These are phyloP conservation scores for Panaeolus papilionaceus DNA, from an alignment of 768 basidiomycete species.

Conservation along the genomic window DNA sequence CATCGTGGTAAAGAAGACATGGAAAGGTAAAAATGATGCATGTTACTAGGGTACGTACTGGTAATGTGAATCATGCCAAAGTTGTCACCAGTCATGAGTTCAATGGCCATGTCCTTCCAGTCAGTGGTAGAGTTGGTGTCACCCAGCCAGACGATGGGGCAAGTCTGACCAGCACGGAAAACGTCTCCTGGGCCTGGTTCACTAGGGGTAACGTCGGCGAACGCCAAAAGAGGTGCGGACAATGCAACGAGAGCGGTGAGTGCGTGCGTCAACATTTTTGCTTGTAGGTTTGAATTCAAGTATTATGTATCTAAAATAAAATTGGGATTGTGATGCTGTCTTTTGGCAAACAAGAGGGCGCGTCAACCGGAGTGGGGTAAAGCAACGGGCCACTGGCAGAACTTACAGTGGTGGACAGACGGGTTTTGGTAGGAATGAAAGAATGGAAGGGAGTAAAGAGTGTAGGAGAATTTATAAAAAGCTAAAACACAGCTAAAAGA, in stretches of 20 bases:
- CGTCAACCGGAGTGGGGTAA: not conserved
- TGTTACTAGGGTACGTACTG: slow-evolving; percentile 48
- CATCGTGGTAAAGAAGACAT: slow-evolving; percentile 5
- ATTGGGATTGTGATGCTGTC: not conserved
- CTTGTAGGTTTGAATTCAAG: not conserved
- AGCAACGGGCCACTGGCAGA: not conserved
- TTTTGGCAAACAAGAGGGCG: not conserved
- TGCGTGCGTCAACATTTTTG: slow-evolving; percentile 45
- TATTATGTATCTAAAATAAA: not conserved
- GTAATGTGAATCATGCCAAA: slow-evolving; percentile 69
- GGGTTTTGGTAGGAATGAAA: not conserved
- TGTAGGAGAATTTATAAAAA: not conserved
- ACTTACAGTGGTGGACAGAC: not conserved
- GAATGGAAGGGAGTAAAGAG: slow-evolving; percentile 10
- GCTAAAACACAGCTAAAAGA: slow-evolving; percentile 2
- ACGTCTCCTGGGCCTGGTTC: slow-evolving; percentile 64
- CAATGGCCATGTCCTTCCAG: slow-evolving; percentile 78
- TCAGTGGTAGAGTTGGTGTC: slow-evolving; percentile 55
- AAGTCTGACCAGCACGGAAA: slow-evolving; percentile 63
- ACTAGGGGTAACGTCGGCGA: slow-evolving; percentile 64
- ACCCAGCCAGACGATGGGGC: slow-evolving; percentile 62
- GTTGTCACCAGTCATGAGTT: slow-evolving; percentile 85
- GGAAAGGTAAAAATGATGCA: not conserved
- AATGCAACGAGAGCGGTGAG: slow-evolving; percentile 45
- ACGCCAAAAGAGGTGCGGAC: slow-evolving; percentile 44